A percentile compares a stretch with the other conserved stretches of the same genome.
Conservation (phyloP, 208 protist genomes). For the Trypanosoma grayi region DNA sequence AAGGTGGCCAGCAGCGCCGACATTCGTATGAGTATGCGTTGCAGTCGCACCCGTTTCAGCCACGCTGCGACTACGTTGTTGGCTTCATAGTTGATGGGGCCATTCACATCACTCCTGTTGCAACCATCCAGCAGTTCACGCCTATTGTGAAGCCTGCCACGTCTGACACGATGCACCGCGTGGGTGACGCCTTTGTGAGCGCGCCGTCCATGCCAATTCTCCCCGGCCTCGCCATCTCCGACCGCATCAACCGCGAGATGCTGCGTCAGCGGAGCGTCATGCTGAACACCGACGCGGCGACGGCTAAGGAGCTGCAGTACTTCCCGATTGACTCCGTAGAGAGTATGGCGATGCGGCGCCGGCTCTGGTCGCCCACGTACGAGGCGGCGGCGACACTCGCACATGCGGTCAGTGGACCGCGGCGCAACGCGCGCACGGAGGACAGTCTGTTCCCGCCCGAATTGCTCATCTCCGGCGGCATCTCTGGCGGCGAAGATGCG, state of each 20-base stretch:
- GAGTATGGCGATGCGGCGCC: slow-evolving; percentile 48
- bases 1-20: slow-evolving; percentile 8
- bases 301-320: slow-evolving; percentile 48
- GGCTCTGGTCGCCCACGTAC: slow-evolving; percentile 39
- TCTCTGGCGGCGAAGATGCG: slow-evolving; percentile 62
- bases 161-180: slow-evolving; percentile 23
- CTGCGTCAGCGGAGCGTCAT: slow-evolving; percentile 69
- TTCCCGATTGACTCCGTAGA: slow-evolving; percentile 49
- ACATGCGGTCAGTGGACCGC: neutral
- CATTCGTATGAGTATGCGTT: slow-evolving; percentile 66
- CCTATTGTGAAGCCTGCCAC: slow-evolving; percentile 29
- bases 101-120: slow-evolving; percentile 70
- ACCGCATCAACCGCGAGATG: slow-evolving; percentile 68
- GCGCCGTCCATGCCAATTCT: slow-evolving; percentile 28
- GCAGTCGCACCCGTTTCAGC: slow-evolving; percentile 62
- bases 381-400: slow-evolving; percentile 11
- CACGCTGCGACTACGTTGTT: slow-evolving; percentile 67
- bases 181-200: slow-evolving; percentile 43
- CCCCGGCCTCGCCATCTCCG: slow-evolving; percentile 44
- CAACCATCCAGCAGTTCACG: slow-evolving; percentile 54
- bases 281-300: slow-evolving; percentile 61
- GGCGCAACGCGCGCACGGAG: slow-evolving; percentile 20
- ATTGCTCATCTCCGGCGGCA: slow-evolving; percentile 70
- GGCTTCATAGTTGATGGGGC: slow-evolving; percentile 49
- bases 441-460: slow-evolving; percentile 82